Evolutionary conservation across 768 basidiomycete species (phyloP).

Genomic region (Tremella fuciformis): DNA sequence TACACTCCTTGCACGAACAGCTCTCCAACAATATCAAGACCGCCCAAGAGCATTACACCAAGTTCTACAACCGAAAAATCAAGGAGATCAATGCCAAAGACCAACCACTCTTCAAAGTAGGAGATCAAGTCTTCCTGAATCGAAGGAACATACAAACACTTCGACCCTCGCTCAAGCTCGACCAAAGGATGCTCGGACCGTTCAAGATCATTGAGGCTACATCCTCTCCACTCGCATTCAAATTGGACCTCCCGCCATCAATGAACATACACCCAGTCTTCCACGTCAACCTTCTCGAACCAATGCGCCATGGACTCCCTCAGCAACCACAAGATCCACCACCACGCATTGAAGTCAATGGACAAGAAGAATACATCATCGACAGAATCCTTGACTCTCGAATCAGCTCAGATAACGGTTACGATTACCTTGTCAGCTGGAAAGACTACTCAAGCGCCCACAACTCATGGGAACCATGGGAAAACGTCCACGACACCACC

Average conservation of each 20-base stretch:
- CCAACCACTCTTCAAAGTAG: constrained; percentile 23
- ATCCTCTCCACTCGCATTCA: constrained; percentile 8
- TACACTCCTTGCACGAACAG: neutral
- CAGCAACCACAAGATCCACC: constrained; percentile 7
- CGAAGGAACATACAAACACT: constrained; percentile 25
- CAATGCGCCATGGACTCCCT: neutral
- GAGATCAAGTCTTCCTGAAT: constrained; percentile 23
- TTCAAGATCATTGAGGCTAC: constrained; percentile 25
- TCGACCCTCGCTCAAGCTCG: constrained; percentile 34
- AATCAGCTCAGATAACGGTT: constrained; percentile 8
- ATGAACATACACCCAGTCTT: constrained; percentile 9
- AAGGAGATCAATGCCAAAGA: constrained; percentile 1
- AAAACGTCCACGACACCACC: constrained; percentile 5
- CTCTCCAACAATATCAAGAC: constrained; percentile 1
- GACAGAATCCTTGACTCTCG: constrained; percentile 12
- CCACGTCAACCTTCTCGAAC: constrained; percentile 2
- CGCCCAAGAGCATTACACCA: constrained; percentile 4
- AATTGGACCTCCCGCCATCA: constrained; percentile 7
- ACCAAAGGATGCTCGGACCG: constrained; percentile 27
- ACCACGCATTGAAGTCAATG: constrained; percentile 9
- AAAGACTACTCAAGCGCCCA: constrained; percentile 8
- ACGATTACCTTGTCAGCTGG: constrained; percentile 16
- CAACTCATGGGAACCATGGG: constrained; percentile 17
- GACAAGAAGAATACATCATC: constrained; percentile 13
- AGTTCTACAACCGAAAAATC: neutral